Conservation (phyloP, 1,284 basidiomycete species). For the Puccinia triticina region DNA sequence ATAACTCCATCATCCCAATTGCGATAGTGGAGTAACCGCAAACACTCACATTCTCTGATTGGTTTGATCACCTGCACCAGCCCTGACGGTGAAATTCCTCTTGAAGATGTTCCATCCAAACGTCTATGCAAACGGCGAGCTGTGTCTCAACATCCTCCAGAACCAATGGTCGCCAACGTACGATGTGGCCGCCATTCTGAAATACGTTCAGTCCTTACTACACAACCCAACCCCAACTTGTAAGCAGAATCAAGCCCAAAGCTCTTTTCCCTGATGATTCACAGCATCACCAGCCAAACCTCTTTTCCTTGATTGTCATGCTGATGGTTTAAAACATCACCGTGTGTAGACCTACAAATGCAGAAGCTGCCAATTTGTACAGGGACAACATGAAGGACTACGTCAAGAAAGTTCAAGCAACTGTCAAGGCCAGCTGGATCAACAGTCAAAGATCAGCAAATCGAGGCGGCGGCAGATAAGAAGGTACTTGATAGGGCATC, state of each 20-base stretch:
- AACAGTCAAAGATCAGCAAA: too few species aligned
- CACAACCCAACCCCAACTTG: constrained; percentile 96
- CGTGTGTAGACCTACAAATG: constrained; percentile 95
- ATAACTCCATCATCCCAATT: background rate
- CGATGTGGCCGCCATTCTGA: constrained; percentile 96
- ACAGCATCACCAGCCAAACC: too few species aligned
- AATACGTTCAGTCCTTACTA: constrained; percentile 88
- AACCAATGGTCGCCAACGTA: constrained; percentile 98
- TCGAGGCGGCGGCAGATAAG: too few species aligned
- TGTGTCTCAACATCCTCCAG: constrained; percentile 96
- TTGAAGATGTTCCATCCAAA: constrained; percentile 99
- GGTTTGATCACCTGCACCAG: too few species aligned
- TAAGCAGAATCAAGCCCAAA: constrained; percentile 59
- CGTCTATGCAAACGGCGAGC: constrained; percentile 95
- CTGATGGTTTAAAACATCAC: too few species aligned
- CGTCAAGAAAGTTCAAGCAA: constrained; percentile 81
- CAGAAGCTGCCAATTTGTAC: constrained; percentile 93
- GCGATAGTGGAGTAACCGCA: too few species aligned
- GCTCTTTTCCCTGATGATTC: too few species aligned
- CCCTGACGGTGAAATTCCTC: constrained; percentile 93
- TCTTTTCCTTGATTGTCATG: too few species aligned
- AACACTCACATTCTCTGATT: too few species aligned
- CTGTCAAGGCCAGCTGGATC: constrained; percentile 60
- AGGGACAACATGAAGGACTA: constrained; percentile 99
- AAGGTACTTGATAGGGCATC: too few species aligned